Base-by-base conservation (phyloP, 75 land plant genomes). In the Ceratopteris richardii region DNA sequence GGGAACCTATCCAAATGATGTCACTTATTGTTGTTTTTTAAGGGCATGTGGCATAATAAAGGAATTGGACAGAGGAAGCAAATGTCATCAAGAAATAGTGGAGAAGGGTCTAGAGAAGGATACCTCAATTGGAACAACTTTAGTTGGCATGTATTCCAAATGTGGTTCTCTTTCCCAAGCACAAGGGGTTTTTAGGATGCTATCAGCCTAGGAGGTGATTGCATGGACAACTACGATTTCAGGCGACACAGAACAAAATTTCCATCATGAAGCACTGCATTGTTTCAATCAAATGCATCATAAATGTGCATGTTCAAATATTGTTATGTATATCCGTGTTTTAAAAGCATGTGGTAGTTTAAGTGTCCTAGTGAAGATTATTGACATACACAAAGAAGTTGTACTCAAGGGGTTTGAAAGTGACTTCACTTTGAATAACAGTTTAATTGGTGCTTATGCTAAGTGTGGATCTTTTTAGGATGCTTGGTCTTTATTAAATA, bases 361-460 rank as follows among this genome's bases (percentile, higher is more conserved):
- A 24, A 50, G 48, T 13, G 63, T 51, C n/a, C 18, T 73, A 20
- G 17, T 5, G 16, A 43, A 67, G 43, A 71, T 67, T 5, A 58
- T 3, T 16, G 51, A 55, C 44, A 23, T 73, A 11, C 80, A 72
- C 21, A 30, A 60, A 27, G 60, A 78, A 20, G 31, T 29, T 0
- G 9, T 68, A 27, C 19, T 36, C 24, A 24, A 22, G 30, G 81
- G 69, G 4, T 65, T 69, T 7, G 57, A 74, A 21, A 5, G 10
- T 16, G 44, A 69, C 42, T 33, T 56, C 19, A 69, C 58, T 48
- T 44, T 57, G 16, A 64, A 57, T 14, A 65, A 67, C 19, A 42
- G 54, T 37, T 54, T 79, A n/a, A 36, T 83, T 0, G 72, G 79
- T 61, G 79, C 77, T 82, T 83, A 79, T 71, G 76, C 77, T 0